Evolutionary conservation across 1,284 basidiomycete genomes (phyloP), one percentile per base, ranked within the genome.

Genomic region (Melampsora larici-populina): DNA sequence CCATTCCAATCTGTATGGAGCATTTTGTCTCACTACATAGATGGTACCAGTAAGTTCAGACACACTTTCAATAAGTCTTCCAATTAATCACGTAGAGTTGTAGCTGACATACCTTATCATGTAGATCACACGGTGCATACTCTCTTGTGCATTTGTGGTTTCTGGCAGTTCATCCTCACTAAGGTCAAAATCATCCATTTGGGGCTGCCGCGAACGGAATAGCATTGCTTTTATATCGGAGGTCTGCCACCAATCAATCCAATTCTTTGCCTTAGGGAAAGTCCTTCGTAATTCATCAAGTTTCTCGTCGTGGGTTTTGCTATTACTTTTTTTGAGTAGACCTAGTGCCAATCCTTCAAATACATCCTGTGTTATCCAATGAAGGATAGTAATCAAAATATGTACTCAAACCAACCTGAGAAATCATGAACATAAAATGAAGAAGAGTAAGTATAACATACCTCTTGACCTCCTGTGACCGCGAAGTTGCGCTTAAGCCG

Each of bases 211-310:
- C 3, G 49, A 5, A 1, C 26, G 49, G 36, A 70, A 70, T 0
- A 70, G n/a, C 49, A 69, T 69, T 5, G 67, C n/a, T n/a, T n/a
- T n/a, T n/a, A n/a, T n/a, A n/a, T n/a, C n/a, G n/a, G n/a, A n/a
- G n/a, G n/a, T n/a, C 18, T 6, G n/a, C 49, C 68, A 70, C 68
- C 68, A 70, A n/a, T 70, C 49, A 18, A 70, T 6, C 68, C 68
- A 70, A 1, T 40, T 21, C 8, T 36, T 51, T 15, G 68, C 48
- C n/a, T 51, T 49, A 5, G 68, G 68, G 31, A 70, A 70, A 3
- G 40, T 29, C 17, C 49, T 46, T 8, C 21, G 68, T 21, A 70
- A 13, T 62, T 70, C 29, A 11, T 70, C 69, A 4, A 70, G 26
- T 21, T 58, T 60, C 1, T 31, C 31, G 2, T 60, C 55, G 21